These are phyloP conservation scores for Paecilomyces dactylethromorphus DNA, from an alignment of 2,329 filamentous ascomycete species.

Conservation along the genomic window DNA sequence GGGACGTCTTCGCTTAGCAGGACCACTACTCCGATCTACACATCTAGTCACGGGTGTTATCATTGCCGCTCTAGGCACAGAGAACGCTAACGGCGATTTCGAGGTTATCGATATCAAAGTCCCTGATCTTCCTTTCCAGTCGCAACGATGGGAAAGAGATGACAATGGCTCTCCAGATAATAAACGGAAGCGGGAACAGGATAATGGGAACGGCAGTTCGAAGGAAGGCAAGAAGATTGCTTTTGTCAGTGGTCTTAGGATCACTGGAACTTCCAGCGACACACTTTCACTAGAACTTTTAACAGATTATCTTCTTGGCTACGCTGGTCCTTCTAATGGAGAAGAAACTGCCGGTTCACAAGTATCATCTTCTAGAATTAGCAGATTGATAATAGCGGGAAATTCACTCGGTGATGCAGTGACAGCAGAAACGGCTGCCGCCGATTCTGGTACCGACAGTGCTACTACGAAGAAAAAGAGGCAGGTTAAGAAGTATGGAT, in stretches of 20 bases:
- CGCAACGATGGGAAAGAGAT: slow-evolving; percentile 68
- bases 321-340: slow-evolving; percentile 49
- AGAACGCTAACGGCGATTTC: slow-evolving; percentile 86
- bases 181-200: slow-evolving; percentile 30
- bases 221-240: slow-evolving; percentile 65
- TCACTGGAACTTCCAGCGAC: slow-evolving; percentile 70
- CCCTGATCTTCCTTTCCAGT: slow-evolving; percentile 77
- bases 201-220: slow-evolving; percentile 38
- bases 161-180: slow-evolving; percentile 21
- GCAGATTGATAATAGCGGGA: slow-evolving; percentile 81
- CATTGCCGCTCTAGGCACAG: slow-evolving; percentile 88
- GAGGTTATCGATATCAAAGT: slow-evolving; percentile 87
- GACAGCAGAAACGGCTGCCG: slow-evolving; percentile 25
- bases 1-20: slow-evolving; percentile 74
- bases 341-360: slow-evolving; percentile 46
- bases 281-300: slow-evolving; percentile 70
- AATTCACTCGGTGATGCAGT: slow-evolving; percentile 63
- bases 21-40: slow-evolving; percentile 59
- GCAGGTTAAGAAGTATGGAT: slow-evolving; percentile 77
- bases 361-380: slow-evolving; percentile 51
- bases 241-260: slow-evolving; percentile 79
- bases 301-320: slow-evolving; percentile 81
- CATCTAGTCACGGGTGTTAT: slow-evolving; percentile 88
- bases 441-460: slow-evolving; percentile 23
- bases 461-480: slow-evolving; percentile 39